Evolutionary conservation across 2,329 filamentous ascomycete species (phyloP), one percentile per base, ranked within the genome.

Genomic region (Pseudopyricularia cyperi): DNA sequence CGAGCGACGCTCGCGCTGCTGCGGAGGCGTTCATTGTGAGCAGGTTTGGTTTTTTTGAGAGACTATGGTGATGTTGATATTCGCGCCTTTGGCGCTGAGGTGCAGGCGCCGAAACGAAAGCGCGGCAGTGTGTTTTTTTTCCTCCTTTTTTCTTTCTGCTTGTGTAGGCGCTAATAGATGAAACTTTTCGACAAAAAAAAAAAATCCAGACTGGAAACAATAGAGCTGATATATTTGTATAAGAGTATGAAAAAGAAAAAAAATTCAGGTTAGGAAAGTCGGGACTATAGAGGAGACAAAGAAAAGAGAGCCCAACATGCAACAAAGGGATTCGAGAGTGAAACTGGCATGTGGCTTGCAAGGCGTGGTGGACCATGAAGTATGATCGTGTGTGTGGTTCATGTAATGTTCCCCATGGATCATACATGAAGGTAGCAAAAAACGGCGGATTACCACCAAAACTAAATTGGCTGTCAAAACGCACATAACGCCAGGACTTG

Each of bases 11-110:
- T 15, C 50, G 42, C 12, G 46, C 37, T 17, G 50, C 26, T 19
- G 50, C 39, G 5, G 37, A 28, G 42, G 50, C 50, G 42, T 52
- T 52, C 50, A 52, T 52, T 4, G 5, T 52, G 28, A 17, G 32
- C 12, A 5, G 11, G 8, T 17, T 35, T n/a, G 22, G 7, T n/a
- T 4, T 11, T 42, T 17, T 42, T n/a, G n/a, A 30, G 28, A 30
- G 28, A 30, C 28, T 4, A 22, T 46, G 22, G 24, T 30, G 15
- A 14, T 11, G 4, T n/a, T 11, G 42, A 24, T 24, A 24, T 1
- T 26, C 3, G 11, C 7, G 9, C 8, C 12, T 17, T 7, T 26
- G 24, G 42, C 42, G 42, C 42, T 26, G 19, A 26, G 22, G 24
- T 7, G 42, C 42, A 7, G 42, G 22, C n/a, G 24, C 17, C 42